Percentiles rank a stretch among this genome's conserved stretches.
Conservation (phyloP, 2,329 filamentous ascomycete genomes). For the Coleophoma crateriformis region DNA sequence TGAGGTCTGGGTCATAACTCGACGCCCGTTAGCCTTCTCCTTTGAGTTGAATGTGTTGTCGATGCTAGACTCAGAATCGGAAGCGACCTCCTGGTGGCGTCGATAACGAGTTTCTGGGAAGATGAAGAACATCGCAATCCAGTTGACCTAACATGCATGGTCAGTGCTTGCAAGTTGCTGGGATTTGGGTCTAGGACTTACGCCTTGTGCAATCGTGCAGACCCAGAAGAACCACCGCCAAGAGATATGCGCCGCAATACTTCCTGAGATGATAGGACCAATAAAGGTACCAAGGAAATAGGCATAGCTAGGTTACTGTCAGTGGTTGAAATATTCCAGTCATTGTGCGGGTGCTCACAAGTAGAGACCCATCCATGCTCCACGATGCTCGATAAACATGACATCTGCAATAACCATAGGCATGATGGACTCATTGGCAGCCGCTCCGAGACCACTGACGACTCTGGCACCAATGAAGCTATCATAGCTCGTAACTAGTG, state of each 20-base stretch:
- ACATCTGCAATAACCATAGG: slow-evolving; percentile 28
- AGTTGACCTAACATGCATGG: slow-evolving; percentile 31
- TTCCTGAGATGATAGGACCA: slow-evolving; percentile 37
- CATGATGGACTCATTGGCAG: slow-evolving; percentile 29
- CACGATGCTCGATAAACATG: background rate
- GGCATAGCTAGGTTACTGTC: slow-evolving; percentile 16
- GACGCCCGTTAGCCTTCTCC: background rate
- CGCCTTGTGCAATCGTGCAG: slow-evolving; percentile 25
- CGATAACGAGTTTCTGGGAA: slow-evolving; percentile 58
- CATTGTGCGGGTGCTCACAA: background rate
- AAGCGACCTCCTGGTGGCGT: slow-evolving; percentile 23
- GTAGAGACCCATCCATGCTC: slow-evolving; percentile 1
- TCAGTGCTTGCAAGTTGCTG: background rate
- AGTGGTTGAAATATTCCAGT: background rate
- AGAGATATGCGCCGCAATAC: slow-evolving; percentile 31
- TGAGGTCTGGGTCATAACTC: background rate
- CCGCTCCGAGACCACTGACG: slow-evolving; percentile 26
- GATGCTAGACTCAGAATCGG: background rate
- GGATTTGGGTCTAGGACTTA: slow-evolving; percentile 2
- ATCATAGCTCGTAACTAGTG: slow-evolving; percentile 22
- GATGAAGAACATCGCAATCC: slow-evolving; percentile 47
- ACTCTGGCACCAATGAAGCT: slow-evolving; percentile 27
- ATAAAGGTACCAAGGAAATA: slow-evolving; percentile 37
- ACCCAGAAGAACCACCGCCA: slow-evolving; percentile 38
- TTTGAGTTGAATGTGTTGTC: slow-evolving; percentile 13